A percentile compares a stretch with the other conserved stretches of the same genome.
phyloP scores from a whole-genome alignment of 2,329 filamentous ascomycete species.

The Amauroascus niger region DNA sequence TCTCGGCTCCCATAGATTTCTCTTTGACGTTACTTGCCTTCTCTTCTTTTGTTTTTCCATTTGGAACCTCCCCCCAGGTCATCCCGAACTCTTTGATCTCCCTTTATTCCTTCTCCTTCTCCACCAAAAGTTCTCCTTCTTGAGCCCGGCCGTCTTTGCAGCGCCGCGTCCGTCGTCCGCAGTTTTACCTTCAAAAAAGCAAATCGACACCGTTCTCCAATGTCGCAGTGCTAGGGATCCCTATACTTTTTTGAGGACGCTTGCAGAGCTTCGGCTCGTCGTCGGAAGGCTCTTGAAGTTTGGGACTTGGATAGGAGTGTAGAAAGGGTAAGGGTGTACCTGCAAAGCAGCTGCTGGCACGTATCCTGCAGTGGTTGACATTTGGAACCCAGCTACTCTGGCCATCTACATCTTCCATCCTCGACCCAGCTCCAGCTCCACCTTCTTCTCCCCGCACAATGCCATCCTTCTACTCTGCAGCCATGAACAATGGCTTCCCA shows the following conservation, averaged over 20 bases:
- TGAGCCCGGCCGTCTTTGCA: neutral
- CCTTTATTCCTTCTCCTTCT: neutral
- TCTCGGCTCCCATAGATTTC: neutral
- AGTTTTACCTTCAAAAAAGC: neutral
- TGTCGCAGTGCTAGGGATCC: slow-evolving; percentile 35
- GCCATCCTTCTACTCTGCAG: slow-evolving; percentile 37
- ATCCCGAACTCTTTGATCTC: neutral
- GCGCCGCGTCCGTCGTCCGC: neutral
- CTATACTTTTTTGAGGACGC: slow-evolving; percentile 19
- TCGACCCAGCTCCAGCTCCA: slow-evolving; percentile 21
- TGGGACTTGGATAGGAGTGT: slow-evolving; percentile 32
- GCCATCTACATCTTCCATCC: slow-evolving; percentile 33
- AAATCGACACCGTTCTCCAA: slow-evolving; percentile 19
- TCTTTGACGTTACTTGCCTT: neutral
- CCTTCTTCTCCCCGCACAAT: too few relatives aligned
- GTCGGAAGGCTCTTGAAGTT: slow-evolving; percentile 31
- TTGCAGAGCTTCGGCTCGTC: slow-evolving; percentile 32
- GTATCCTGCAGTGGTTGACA: slow-evolving; percentile 14
- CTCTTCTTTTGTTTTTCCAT: neutral
- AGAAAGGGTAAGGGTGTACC: slow-evolving; percentile 25
- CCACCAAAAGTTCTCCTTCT: neutral
- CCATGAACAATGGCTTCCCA: slow-evolving; percentile 32
- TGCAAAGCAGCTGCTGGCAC: neutral
- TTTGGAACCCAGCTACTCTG: neutral
- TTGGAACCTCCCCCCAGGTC: neutral